Percentiles rank a stretch among this genome's conserved stretches.
Evolutionary conservation across 495 filamentous ascomycete species (phyloP).

Genomic region (Penicillium bialowiezense): DNA sequence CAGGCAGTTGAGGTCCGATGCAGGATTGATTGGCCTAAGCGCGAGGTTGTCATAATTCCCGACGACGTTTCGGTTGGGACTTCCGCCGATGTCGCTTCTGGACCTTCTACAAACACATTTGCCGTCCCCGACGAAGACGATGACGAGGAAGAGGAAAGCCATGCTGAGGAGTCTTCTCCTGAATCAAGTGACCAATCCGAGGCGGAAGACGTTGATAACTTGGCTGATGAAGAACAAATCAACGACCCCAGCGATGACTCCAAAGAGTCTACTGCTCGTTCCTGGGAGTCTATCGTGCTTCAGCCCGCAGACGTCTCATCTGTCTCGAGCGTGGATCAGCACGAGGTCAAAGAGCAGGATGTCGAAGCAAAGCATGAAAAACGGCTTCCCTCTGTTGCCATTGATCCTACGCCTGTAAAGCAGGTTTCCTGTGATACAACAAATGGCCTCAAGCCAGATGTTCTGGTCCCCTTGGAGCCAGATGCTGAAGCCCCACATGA

Average conservation of each 20-base stretch:
- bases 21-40: conserved; percentile 30
- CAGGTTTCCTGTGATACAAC: no score
- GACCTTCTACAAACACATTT: conserved; percentile 38
- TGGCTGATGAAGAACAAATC: not conserved
- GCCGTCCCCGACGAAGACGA: conserved; percentile 46
- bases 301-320: not conserved
- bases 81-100: not conserved
- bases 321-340: not conserved
- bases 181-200: not conserved
- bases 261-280: not conserved
- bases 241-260: not conserved
- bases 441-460: no score
- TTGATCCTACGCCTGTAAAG: no score
- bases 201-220: not conserved
- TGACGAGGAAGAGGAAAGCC: conserved; percentile 23
- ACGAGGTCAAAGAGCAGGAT: not conserved
- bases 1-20: conserved; percentile 37
- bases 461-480: no score
- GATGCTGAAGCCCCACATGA: no score
- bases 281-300: not conserved
- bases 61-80: not conserved
- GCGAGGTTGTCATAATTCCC: not conserved
- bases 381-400: no score
- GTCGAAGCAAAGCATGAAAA: not conserved
- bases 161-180: not conserved